phyloP scores from a whole-genome alignment of 164 flowering plant species.

The Stephania japonica region DNA sequence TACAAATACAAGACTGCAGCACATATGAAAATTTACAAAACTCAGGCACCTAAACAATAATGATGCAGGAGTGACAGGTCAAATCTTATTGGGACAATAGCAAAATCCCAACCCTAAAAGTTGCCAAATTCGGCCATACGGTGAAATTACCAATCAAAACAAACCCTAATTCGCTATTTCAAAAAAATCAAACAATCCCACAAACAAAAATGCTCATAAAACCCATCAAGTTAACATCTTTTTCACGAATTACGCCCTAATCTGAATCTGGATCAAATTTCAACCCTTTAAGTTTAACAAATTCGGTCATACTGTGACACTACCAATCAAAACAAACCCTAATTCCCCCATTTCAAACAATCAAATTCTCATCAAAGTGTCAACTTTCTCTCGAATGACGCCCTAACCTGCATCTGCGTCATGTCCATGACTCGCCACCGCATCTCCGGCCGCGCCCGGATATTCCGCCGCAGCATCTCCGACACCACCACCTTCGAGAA shows the following conservation, averaged over 20 bases:
- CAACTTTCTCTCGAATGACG: neutral
- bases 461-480: conserved; percentile 74
- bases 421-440: conserved; percentile 97
- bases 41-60: no score
- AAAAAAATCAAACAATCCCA: neutral
- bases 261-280: no score
- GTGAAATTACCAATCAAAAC: no score
- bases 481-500: conserved; percentile 88
- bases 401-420: conserved; percentile 73
- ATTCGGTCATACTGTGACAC: neutral
- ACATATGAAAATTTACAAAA: no score
- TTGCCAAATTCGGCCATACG: neutral
- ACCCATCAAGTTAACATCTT: neutral
- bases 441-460: conserved; percentile 67
- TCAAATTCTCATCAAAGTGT: neutral
- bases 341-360: neutral
- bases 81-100: no score
- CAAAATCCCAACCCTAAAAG: no score
- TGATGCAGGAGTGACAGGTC: no score
- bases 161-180: neutral
- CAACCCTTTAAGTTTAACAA: no score
- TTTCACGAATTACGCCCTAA: no score
- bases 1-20: no score
- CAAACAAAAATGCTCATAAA: no score
- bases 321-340: neutral